Evolutionary conservation across 352 stramenopile genomes (phyloP), one percentile per base, ranked within the genome.

Genomic region (Peronospora farinosa): DNA sequence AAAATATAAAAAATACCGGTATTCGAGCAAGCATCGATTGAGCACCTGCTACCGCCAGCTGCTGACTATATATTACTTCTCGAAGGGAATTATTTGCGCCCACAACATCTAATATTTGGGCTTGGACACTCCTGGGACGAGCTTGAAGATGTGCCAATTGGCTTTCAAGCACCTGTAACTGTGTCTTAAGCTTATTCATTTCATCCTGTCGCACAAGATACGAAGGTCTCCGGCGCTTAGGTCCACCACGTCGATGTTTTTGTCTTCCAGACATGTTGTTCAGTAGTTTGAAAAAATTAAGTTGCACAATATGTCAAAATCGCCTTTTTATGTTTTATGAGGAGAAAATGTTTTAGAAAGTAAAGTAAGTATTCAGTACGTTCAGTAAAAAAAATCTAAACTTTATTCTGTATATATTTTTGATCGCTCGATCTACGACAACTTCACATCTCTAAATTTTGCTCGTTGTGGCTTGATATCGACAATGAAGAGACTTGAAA

Each of bases 181-280:
- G 48, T n/a, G 25, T 50, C 46, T 59, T 40, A 28, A 66, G 46
- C 25, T 43, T 51, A 31, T 54, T 69, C 41, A 57, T 32, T 37
- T 66, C 59, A 31, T 68, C 63, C 39, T 68, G 49, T 1, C 40
- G 58, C 33, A 71, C 58, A 27, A 66, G 40, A 41, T 67, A 65
- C 28, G 57, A 67, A 23, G 62, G 57, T 47, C 47, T 46, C 17
- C 57, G 61, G n/a, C 45, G 7, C 47, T 63, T 53, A 11, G 35
- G 21, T 5, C 25, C 33, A 16, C 36, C 11, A 21, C 10, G 51
- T 31, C 19, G 42, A 32, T 33, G 16, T n/a, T 38, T 21, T 10
- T 43, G 23, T 28, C 9, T 27, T 25, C 35, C 33, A 4, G n/a
- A 27, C 21, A 36, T 52, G 10, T 17, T 37, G 11, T 37, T 37